phyloP scores from a whole-genome alignment of 2,329 filamentous ascomycete species.

The Aureobasidium sp. region DNA sequence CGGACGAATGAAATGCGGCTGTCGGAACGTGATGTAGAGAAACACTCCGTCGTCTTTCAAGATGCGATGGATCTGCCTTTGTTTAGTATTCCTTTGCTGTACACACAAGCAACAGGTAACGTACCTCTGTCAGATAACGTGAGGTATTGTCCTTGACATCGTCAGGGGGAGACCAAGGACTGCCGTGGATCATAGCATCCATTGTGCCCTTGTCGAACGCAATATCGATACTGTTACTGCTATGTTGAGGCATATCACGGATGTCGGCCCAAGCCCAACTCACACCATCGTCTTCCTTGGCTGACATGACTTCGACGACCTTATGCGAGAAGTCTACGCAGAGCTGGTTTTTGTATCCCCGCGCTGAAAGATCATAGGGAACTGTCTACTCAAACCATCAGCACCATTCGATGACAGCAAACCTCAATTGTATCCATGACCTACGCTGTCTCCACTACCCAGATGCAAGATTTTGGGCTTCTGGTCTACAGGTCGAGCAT shows the following conservation, averaged over 20 bases:
- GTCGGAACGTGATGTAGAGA: slow-evolving; percentile 39
- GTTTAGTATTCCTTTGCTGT: neutral
- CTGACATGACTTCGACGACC: slow-evolving; percentile 45
- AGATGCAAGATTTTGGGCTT: slow-evolving; percentile 45
- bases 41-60: slow-evolving; percentile 24
- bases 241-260: slow-evolving; percentile 38
- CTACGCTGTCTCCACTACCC: slow-evolving; percentile 49
- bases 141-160: slow-evolving; percentile 22
- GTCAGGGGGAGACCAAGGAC: slow-evolving; percentile 23
- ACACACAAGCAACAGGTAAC: neutral
- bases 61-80: slow-evolving; percentile 18
- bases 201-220: slow-evolving; percentile 39
- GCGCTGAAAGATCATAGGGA: slow-evolving; percentile 38
- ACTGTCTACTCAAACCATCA: slow-evolving; percentile 34
- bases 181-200: slow-evolving; percentile 27
- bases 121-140: slow-evolving; percentile 21
- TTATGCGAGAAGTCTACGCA: slow-evolving; percentile 49
- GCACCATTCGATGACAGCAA: neutral
- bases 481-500: slow-evolving; percentile 21
- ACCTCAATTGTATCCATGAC: neutral
- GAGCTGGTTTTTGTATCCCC: slow-evolving; percentile 44
- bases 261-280: slow-evolving; percentile 45
- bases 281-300: slow-evolving; percentile 37
- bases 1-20: slow-evolving; percentile 46
- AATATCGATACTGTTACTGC: slow-evolving; percentile 39